These are phyloP conservation scores for Geotrichum armillariae DNA, from an alignment of 1,139 yeast species.

Conservation along the genomic window DNA sequence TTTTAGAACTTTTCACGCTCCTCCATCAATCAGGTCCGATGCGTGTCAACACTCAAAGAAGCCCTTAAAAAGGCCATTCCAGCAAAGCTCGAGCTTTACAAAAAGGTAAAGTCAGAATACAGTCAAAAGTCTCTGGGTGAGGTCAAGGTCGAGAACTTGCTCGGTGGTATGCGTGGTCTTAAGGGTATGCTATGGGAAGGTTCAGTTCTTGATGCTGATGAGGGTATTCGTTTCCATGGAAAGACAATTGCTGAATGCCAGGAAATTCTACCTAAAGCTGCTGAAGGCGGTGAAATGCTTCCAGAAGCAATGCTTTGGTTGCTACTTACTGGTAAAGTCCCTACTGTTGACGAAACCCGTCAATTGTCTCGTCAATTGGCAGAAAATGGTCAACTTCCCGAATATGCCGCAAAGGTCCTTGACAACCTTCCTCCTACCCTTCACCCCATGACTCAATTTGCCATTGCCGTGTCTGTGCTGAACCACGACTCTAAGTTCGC, in stretches of 20 bases:
- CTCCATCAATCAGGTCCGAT: conserved; percentile 4
- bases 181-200: conserved; percentile 56
- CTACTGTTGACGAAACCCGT: conserved; percentile 72
- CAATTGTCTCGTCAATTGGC: conserved; percentile 82
- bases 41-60: conserved; percentile 36
- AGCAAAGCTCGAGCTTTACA: conserved; percentile 41
- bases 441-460: conserved; percentile 98
- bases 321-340: conserved; percentile 86
- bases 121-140: conserved; percentile 43
- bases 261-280: conserved; percentile 45
- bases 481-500: conserved; percentile 91
- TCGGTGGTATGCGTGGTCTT: conserved; percentile 60
- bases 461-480: conserved; percentile 88
- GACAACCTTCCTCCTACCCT: conserved; percentile 81
- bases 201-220: conserved; percentile 52
- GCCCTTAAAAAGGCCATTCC: conserved; percentile 46
- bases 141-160: conserved; percentile 45
- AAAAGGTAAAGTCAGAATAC: conserved; percentile 42
- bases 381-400: conserved; percentile 78
- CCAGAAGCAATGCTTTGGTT: conserved; percentile 96
- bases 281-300: conserved; percentile 51
- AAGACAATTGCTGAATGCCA: conserved; percentile 54
- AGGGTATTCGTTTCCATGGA: conserved; percentile 58
- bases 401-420: conserved; percentile 77
- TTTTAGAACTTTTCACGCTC: neutral